Conservation (phyloP, 108 stramenopile species). For the Nitzschia inconspicua region DNA sequence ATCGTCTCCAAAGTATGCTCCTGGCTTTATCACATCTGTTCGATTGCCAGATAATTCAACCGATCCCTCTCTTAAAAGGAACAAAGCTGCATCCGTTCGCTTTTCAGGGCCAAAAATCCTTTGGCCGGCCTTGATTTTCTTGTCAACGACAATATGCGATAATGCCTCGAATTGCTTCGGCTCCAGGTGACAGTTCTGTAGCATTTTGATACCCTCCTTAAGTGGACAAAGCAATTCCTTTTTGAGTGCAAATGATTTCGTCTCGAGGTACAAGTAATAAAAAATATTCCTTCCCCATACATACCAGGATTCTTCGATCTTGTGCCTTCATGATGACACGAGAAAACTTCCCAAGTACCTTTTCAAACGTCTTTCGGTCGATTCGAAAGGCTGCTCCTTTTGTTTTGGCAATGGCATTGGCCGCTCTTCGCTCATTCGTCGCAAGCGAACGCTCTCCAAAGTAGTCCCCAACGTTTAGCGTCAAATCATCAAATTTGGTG, state of each 20-base stretch:
- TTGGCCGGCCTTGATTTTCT: constrained; percentile 60
- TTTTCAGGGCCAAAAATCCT: constrained; percentile 75
- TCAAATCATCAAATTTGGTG: constrained; percentile 15
- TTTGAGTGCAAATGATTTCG: background rate
- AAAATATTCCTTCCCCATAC: constrained; percentile 8
- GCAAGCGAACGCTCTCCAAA: constrained; percentile 54
- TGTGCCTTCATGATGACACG: constrained; percentile 25
- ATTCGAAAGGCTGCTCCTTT: constrained; percentile 44
- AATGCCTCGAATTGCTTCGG: constrained; percentile 47
- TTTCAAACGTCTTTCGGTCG: constrained; percentile 43
- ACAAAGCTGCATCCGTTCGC: constrained; percentile 42
- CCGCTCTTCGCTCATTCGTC: constrained; percentile 34
- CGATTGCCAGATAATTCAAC: constrained; percentile 43
- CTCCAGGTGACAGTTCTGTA: constrained; percentile 39
- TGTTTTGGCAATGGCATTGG: constrained; percentile 38
- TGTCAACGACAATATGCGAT: constrained; percentile 37
- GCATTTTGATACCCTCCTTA: constrained; percentile 27
- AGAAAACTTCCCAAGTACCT: constrained; percentile 38
- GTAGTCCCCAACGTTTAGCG: constrained; percentile 32
- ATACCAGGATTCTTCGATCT: constrained; percentile 47
- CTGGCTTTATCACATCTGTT: constrained; percentile 10
- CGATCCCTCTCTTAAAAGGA: constrained; percentile 55
- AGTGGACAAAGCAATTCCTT: background rate
- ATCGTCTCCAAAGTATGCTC: constrained; percentile 42
- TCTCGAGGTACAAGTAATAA: too few species aligned